These are phyloP conservation scores for Eimeria falciformis DNA, from an alignment of 169 alveolate species.

Conservation along the genomic window DNA sequence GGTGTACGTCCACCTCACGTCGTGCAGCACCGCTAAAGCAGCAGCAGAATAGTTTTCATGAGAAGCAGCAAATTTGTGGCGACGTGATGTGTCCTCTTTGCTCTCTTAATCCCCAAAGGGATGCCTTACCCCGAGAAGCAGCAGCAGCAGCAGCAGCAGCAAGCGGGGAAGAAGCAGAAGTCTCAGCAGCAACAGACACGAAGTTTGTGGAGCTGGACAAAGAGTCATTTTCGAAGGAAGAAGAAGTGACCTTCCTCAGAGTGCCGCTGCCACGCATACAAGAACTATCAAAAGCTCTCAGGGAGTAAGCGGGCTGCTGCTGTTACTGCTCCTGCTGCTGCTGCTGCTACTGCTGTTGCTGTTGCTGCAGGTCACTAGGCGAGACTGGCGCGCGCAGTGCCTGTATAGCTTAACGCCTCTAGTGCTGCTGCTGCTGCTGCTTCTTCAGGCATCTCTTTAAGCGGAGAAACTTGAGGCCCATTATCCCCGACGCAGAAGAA, in stretches of 20 bases:
- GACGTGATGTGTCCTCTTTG: constrained; percentile 28
- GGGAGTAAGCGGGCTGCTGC: constrained; percentile 5
- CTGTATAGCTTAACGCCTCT: background rate
- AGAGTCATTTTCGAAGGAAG: background rate
- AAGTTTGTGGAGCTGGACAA: constrained; percentile 34
- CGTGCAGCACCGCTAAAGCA: background rate
- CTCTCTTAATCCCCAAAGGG: background rate
- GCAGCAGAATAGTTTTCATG: constrained; percentile 31
- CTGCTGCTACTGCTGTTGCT: background rate
- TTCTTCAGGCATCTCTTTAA: constrained; percentile 38
- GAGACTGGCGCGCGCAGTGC: background rate
- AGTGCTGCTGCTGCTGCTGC: background rate
- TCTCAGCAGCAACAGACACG: background rate
- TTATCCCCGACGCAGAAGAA: constrained; percentile 4
- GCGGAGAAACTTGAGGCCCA: constrained; percentile 46
- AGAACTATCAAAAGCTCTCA: constrained; percentile 26
- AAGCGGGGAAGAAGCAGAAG: constrained; percentile 2
- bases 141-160: constrained; percentile 21
- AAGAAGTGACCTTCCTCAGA: constrained; percentile 47
- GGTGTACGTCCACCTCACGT: background rate
- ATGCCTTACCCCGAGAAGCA: constrained; percentile 15
- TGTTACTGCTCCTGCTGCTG: background rate
- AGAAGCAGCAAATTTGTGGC: background rate
- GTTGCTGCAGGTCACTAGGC: background rate
- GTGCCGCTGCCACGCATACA: constrained; percentile 53